Evolutionary conservation across 257 asterid species (phyloP).

Genomic region (Gardenia jasminoides): DNA sequence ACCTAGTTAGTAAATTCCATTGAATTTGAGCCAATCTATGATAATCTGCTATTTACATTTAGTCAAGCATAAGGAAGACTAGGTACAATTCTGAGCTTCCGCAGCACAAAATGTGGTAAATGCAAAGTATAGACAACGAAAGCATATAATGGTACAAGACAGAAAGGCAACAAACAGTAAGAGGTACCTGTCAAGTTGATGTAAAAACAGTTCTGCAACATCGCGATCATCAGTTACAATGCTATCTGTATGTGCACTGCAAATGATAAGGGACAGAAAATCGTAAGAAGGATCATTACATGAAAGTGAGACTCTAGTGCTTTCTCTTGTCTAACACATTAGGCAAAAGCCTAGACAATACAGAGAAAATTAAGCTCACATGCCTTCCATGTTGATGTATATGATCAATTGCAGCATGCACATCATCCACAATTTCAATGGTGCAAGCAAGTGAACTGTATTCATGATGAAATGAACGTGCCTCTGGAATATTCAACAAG

Average conservation of each 20-base stretch:
- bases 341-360: neutral
- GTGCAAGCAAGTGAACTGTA: conserved; percentile 93
- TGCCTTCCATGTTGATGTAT: conserved; percentile 90
- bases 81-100: neutral
- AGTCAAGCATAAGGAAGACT: neutral
- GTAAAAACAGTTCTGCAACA: conserved; percentile 67
- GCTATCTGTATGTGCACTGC: conserved; percentile 93
- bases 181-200: conserved; percentile 60
- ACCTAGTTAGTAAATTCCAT: conserved; percentile 3
- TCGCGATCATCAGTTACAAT: conserved; percentile 73
- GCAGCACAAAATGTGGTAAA: neutral
- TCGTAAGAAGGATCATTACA: conserved; percentile 9
- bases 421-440: conserved; percentile 90
- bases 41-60: neutral
- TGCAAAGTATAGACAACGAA: neutral
- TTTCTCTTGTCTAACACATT: neutral
- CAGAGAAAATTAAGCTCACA: conserved; percentile 23
- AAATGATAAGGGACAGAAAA: conserved; percentile 24
- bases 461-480: conserved; percentile 82
- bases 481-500: conserved; percentile 65
- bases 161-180: neutral
- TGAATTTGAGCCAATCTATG: neutral
- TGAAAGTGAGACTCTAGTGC: neutral
- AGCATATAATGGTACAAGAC: neutral
- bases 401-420: conserved; percentile 86